Conservation (phyloP, 2,329 filamentous ascomycete species). For the Epichloe elymi region DNA sequence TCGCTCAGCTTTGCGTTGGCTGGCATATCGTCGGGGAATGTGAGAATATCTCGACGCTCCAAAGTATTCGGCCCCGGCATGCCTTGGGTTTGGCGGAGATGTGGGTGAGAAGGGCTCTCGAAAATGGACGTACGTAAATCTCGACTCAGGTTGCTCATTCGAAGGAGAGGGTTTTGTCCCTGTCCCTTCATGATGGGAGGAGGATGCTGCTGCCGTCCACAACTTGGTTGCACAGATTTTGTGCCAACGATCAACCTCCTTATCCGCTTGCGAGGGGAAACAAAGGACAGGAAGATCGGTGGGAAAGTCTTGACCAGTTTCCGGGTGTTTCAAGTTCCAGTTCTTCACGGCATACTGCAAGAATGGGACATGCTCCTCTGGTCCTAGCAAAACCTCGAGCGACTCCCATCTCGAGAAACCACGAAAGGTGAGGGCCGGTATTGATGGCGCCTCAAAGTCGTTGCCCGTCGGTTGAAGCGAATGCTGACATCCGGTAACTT, state of each 20-base stretch:
- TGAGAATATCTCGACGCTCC: constrained; percentile 27
- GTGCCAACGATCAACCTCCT: constrained; percentile 79
- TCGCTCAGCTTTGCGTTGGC: constrained; percentile 18
- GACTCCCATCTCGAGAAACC: constrained; percentile 93
- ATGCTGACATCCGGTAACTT: constrained; percentile 81
- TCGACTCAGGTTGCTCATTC: constrained; percentile 21
- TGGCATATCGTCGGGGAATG: constrained; percentile 23
- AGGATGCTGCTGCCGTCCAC: constrained; percentile 40
- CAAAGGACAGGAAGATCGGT: constrained; percentile 43
- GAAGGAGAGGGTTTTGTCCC: constrained; percentile 11
- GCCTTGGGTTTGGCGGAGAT: constrained; percentile 14
- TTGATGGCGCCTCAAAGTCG: constrained; percentile 59
- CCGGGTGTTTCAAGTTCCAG: constrained; percentile 64
- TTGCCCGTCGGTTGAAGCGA: constrained; percentile 63
- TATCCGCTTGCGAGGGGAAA: constrained; percentile 61
- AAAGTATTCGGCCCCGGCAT: constrained; percentile 20
- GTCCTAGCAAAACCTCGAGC: constrained; percentile 75
- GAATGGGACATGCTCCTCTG: constrained; percentile 76
- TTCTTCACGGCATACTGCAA: constrained; percentile 67
- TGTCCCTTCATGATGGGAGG: constrained; percentile 6
- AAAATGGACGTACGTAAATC: constrained; percentile 24
- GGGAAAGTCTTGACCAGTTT: constrained; percentile 57
- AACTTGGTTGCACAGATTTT: constrained; percentile 60
- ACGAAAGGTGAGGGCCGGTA: constrained; percentile 69
- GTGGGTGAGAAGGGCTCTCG: constrained; percentile 16